Percentiles rank a stretch among this genome's conserved stretches.
Evolutionary conservation across 1,284 basidiomycete genomes (phyloP).

Genomic region (Cryptococcus hybrid): DNA sequence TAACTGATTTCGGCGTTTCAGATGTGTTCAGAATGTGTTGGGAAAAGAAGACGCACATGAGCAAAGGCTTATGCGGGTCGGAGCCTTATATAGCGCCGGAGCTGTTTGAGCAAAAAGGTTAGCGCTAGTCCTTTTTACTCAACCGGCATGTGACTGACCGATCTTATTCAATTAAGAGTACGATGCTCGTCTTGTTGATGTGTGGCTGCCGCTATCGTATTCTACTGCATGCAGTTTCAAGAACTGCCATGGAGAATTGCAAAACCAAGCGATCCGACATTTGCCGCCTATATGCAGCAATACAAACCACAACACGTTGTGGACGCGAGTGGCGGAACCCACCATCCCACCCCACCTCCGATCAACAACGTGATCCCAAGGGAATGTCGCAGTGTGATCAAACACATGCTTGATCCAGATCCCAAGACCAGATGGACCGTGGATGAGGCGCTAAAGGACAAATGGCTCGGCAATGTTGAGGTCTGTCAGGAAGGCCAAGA

Average conservation of each 20-base stretch:
- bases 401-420: conserved; percentile 95
- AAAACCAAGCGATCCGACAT: conserved; percentile 77
- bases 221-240: conserved; percentile 97
- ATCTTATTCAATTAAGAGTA: conserved; percentile 64
- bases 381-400: conserved; percentile 77
- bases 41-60: conserved; percentile 96
- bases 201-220: conserved; percentile 96
- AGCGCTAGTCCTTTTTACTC: conserved; percentile 46
- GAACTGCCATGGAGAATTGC: conserved; percentile 97
- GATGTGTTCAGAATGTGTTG: conserved; percentile 98
- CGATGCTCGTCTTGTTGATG: conserved; percentile 93
- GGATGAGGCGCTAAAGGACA: conserved; percentile 78
- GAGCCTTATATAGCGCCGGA: conserved; percentile 99
- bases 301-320: conserved; percentile 43
- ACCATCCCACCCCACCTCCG: conserved; percentile 39
- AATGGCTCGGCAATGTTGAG: conserved; percentile 80
- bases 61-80: conserved; percentile 92
- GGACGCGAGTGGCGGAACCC: conserved; percentile 8
- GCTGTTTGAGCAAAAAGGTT: conserved; percentile 93
- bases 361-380: conserved; percentile 85
- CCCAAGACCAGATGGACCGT: conserved; percentile 75
- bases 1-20: conserved; percentile 94
- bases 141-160: conserved; percentile 1
- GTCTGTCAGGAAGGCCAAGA: conserved; percentile 46
- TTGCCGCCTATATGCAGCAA: conserved; percentile 74